Evolutionary conservation across 352 stramenopile genomes (phyloP).

Genomic region (Pythium vanterpoolii): DNA sequence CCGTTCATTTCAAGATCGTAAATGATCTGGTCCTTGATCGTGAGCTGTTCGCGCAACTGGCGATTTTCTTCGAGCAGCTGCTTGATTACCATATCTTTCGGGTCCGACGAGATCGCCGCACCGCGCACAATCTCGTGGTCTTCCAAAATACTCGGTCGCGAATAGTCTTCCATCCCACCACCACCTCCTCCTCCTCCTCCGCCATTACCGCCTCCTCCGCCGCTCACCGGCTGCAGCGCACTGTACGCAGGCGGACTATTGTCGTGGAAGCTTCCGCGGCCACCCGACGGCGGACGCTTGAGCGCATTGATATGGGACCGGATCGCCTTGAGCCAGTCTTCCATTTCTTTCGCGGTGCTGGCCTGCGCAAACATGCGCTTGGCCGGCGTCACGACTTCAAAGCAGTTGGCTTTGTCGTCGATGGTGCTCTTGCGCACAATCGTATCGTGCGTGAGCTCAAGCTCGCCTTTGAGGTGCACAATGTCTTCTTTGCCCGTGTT

Average conservation of each 20-base stretch:
- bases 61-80: conserved; percentile 83
- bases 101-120: conserved; percentile 74
- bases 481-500: conserved; percentile 85
- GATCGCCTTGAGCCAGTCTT: conserved; percentile 88
- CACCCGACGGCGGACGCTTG: conserved; percentile 43
- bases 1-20: conserved; percentile 80
- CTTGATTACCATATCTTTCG: conserved; percentile 87
- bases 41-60: conserved; percentile 68
- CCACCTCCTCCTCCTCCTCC: background rate
- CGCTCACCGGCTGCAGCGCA: conserved; percentile 20
- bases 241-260: conserved; percentile 29
- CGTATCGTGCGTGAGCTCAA: conserved; percentile 76
- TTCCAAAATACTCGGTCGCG: conserved; percentile 75
- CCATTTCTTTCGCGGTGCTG: conserved; percentile 74
- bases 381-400: conserved; percentile 72
- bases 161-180: conserved; percentile 61
- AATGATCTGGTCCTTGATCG: conserved; percentile 82
- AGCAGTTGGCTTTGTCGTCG: conserved; percentile 86
- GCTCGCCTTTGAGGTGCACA: conserved; percentile 78
- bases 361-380: conserved; percentile 89
- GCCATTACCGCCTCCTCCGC: conserved; percentile 2
- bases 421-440: conserved; percentile 84
- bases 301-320: conserved; percentile 72
- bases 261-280: conserved; percentile 66
- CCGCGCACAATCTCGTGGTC: conserved; percentile 83